phyloP scores from a whole-genome alignment of 1,139 yeast species.

The Zygoascus meyerae region DNA sequence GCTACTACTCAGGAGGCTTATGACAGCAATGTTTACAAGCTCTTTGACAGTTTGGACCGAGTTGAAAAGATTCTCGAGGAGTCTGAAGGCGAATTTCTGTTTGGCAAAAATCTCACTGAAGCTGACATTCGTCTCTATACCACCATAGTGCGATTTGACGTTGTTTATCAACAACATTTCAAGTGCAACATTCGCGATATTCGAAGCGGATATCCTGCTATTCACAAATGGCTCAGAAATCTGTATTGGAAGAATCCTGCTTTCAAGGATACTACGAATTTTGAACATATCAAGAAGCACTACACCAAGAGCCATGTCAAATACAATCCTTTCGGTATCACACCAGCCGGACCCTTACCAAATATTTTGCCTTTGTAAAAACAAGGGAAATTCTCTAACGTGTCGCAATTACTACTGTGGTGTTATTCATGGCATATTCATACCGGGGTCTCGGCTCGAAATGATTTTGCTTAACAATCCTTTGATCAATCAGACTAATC shows the following conservation, averaged over 20 bases:
- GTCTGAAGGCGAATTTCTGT: conserved; percentile 47
- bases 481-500: not conserved
- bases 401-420: not conserved
- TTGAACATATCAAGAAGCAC: conserved; percentile 84
- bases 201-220: conserved; percentile 69
- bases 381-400: not conserved
- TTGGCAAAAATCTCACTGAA: conserved; percentile 72
- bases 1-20: conserved; percentile 81
- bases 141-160: conserved; percentile 81
- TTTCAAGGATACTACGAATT: conserved; percentile 73
- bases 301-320: conserved; percentile 74
- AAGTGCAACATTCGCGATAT: conserved; percentile 84
- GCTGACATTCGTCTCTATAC: conserved; percentile 84
- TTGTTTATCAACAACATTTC: conserved; percentile 90
- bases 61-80: conserved; percentile 61
- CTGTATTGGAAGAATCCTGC: conserved; percentile 82
- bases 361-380: conserved; percentile 41
- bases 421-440: too few relatives aligned
- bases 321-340: conserved; percentile 77
- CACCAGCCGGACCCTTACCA: conserved; percentile 88
- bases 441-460: too few relatives aligned
- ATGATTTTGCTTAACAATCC: too few relatives aligned
- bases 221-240: conserved; percentile 74
- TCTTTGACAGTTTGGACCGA: conserved; percentile 68
- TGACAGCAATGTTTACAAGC: conserved; percentile 58